Conservation (phyloP, 192 early-diverging fungal genomes). For the Linnemannia elongata region DNA sequence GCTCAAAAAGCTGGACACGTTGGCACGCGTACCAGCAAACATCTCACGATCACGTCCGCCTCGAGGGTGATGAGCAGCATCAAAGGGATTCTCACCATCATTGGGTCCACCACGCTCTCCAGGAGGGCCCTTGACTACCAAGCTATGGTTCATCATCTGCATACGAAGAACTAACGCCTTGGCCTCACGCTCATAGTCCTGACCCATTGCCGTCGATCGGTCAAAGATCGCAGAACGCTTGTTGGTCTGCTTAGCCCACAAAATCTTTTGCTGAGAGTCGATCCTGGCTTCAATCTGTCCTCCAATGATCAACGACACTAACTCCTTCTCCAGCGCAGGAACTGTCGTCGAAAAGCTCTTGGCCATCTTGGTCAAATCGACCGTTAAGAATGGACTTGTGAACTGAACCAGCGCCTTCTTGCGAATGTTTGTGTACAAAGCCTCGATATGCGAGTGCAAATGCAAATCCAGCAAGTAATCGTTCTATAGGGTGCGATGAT, state of each 20-base stretch:
- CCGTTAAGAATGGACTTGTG: slow-evolving; percentile 81
- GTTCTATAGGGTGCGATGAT: slow-evolving; percentile 30
- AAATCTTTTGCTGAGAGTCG: slow-evolving; percentile 90
- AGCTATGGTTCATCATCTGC: slow-evolving; percentile 69
- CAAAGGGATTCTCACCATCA: neutral
- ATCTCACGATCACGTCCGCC: slow-evolving; percentile 25
- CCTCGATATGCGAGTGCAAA: slow-evolving; percentile 78
- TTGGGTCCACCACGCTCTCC: slow-evolving; percentile 20
- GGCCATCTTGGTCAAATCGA: slow-evolving; percentile 87
- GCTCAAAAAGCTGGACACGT: slow-evolving; percentile 38
- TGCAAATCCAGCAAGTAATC: slow-evolving; percentile 77
- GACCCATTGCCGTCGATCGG: slow-evolving; percentile 72
- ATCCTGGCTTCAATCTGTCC: slow-evolving; percentile 83
- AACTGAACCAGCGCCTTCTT: slow-evolving; percentile 87
- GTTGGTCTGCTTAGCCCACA: slow-evolving; percentile 77
- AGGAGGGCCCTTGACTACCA: slow-evolving; percentile 55
- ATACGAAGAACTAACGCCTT: slow-evolving; percentile 75
- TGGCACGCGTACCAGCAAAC: slow-evolving; percentile 32
- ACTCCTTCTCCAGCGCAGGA: slow-evolving; percentile 73
- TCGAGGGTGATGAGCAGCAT: neutral
- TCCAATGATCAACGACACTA: slow-evolving; percentile 77
- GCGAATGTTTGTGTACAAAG: slow-evolving; percentile 76
- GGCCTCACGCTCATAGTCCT: slow-evolving; percentile 75
- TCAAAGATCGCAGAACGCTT: slow-evolving; percentile 78
- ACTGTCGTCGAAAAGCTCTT: slow-evolving; percentile 75